Percentiles rank a stretch among this genome's conserved stretches.
Evolutionary conservation across 169 alveolate species (phyloP).

Genomic region (Eimeria zaria): DNA sequence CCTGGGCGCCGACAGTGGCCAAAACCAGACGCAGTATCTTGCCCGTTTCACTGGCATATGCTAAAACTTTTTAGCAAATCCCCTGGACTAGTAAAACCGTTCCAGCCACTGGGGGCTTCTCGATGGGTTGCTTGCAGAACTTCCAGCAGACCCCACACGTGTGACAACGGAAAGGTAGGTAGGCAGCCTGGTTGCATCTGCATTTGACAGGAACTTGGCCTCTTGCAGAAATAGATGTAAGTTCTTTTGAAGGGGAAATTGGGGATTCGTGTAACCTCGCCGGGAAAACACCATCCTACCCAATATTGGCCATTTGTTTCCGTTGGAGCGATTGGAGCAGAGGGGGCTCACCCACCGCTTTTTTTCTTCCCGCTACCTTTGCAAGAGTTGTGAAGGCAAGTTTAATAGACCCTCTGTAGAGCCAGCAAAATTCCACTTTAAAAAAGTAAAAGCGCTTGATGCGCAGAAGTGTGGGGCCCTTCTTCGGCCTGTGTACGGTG

Average conservation of each 20-base stretch:
- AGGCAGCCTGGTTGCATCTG: neutral
- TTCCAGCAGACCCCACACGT: neutral
- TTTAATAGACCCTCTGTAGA: neutral
- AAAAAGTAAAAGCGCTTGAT: neutral
- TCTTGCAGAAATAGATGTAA: neutral
- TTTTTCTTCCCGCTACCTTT: neutral
- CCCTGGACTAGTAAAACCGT: neutral
- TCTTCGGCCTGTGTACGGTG: neutral
- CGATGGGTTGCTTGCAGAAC: slow-evolving; percentile 10
- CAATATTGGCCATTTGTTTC: neutral
- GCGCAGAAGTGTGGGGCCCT: neutral
- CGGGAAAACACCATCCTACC: neutral
- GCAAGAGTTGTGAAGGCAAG: neutral
- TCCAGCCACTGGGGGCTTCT: neutral
- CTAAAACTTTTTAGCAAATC: neutral
- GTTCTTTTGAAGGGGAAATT: neutral
- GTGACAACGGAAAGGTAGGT: neutral
- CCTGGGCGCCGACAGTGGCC: slow-evolving; percentile 3
- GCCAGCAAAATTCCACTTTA: too few species aligned
- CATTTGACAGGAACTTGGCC: neutral
- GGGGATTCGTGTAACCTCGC: neutral
- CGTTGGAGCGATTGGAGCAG: slow-evolving; percentile 10
- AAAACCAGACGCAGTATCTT: neutral
- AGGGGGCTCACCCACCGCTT: neutral
- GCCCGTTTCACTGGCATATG: neutral